Evolutionary conservation across 169 alveolate genomes (phyloP).

Genomic region (Plasmodium fragile): DNA sequence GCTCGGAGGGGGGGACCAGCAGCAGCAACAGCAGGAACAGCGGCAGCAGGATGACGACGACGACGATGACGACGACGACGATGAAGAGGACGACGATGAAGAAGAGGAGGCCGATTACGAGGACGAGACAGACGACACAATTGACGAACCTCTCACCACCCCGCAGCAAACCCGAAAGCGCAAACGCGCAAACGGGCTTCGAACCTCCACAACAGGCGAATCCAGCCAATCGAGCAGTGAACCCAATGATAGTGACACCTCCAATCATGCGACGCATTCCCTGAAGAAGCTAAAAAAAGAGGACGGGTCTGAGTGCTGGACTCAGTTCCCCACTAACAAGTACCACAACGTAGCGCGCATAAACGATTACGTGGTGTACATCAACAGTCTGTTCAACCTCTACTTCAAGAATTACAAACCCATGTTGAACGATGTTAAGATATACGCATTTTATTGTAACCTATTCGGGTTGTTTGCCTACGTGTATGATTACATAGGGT

Average conservation of each 20-base stretch:
- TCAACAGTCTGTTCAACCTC: conserved; percentile 36
- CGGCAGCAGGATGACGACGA: background rate
- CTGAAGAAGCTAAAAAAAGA: background rate
- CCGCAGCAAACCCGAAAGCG: background rate
- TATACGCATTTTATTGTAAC: conserved; percentile 48
- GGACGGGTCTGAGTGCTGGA: background rate
- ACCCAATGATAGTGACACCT: background rate
- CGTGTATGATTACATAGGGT: conserved; percentile 21
- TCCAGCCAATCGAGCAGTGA: background rate
- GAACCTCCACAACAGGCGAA: background rate
- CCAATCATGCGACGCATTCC: background rate
- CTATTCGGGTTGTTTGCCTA: conserved; percentile 47
- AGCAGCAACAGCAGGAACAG: no score
- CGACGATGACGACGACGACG: background rate
- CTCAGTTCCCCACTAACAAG: background rate
- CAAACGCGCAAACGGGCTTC: background rate
- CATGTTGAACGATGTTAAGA: conserved; percentile 14
- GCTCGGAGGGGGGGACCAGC: background rate
- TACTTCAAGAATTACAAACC: conserved; percentile 21
- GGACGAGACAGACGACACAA: background rate
- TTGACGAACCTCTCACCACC: background rate
- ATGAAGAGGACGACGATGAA: background rate
- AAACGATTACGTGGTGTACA: conserved; percentile 1
- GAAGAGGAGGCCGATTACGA: background rate
- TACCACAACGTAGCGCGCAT: background rate